Evolutionary conservation across 2,329 filamentous ascomycete genomes (phyloP), one percentile per base, ranked within the genome.

Genomic region (Pseudogymnoascus sp.): DNA sequence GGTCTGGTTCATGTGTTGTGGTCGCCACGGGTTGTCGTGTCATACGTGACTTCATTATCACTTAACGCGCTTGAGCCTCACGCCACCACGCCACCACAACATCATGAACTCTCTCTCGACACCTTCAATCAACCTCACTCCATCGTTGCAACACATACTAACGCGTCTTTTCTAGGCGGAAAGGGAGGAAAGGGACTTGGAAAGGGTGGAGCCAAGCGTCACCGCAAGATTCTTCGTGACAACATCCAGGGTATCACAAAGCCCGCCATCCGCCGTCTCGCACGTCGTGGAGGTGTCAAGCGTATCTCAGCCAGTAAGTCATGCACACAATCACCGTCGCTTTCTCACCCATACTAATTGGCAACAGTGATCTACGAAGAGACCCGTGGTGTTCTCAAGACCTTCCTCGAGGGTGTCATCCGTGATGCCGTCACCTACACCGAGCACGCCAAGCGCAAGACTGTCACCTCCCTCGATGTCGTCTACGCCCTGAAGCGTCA

Each of bases 191-290:
- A 96, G 87, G 92, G 92, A 78, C 91, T 96, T 80, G 92, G 92
- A 79, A 96, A 96, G 88, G 92, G 92, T 70, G 92, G 92, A 79
- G 93, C 93, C 81, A 97, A 97, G 90, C 92, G 92, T 81, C 92
- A 97, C 83, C 88, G 93, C 76, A 97, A 97, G 90, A 97, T 97
- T 84, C 86, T 97, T 79, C 91, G 92, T 81, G 92, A 96, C 89
- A 97, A 96, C 90, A 97, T 97, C 77, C 92, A 97, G 84, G 92
- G 92, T 82, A 97, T 97, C 77, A 97, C 92, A 76, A 97, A 97
- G 90, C 92, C 92, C 73, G 92, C 92, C 74, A 97, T 97, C 81
- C 89, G 92, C 75, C 92, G 92, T 95, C 92, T 97, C 78, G 92
- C 92, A 69, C 92, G 92, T 82, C 92, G 92, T 94, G 92, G 92